Conservation (phyloP, 306 rosid species). For the Malus sylvestris region DNA sequence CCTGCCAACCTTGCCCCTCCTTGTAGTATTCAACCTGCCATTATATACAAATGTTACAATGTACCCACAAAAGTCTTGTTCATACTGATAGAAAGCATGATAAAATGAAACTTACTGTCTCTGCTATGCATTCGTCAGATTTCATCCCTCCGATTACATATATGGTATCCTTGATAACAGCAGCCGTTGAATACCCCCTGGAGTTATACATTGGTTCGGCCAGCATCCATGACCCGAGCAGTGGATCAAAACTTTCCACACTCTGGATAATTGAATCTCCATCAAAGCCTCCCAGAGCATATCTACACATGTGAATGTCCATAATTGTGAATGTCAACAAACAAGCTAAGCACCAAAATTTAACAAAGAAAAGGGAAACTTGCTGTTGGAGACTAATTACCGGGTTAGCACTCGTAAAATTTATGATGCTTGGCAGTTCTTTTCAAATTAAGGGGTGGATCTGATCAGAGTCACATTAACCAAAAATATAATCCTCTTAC, state of each 20-base stretch:
- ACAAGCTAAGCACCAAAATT: background rate
- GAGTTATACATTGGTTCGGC: constrained; percentile 42
- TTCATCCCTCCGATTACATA: constrained; percentile 58
- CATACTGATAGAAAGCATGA: background rate
- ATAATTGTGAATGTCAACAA: constrained; percentile 4
- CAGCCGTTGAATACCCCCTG: constrained; percentile 52
- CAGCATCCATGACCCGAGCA: constrained; percentile 35
- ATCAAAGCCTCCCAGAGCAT: constrained; percentile 63
- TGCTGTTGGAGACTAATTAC: background rate
- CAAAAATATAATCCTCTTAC: too few relatives aligned
- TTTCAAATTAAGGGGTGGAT: background rate
- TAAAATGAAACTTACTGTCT: constrained; percentile 32
- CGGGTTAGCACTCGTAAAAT: background rate
- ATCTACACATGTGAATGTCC: constrained; percentile 30
- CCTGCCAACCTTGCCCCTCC: constrained; percentile 62
- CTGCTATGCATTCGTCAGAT: constrained; percentile 25
- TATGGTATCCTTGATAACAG: constrained; percentile 50
- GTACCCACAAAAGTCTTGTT: background rate
- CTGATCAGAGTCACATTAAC: too few relatives aligned
- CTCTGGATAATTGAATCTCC: constrained; percentile 39
- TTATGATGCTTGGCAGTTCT: background rate
- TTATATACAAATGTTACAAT: background rate
- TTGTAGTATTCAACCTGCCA: constrained; percentile 66
- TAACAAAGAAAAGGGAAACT: background rate
- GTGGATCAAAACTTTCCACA: constrained; percentile 51